A percentile compares a stretch with the other conserved stretches of the same genome.
Evolutionary conservation across 352 stramenopile genomes (phyloP).

Genomic region (Blastocystis sp.): DNA sequence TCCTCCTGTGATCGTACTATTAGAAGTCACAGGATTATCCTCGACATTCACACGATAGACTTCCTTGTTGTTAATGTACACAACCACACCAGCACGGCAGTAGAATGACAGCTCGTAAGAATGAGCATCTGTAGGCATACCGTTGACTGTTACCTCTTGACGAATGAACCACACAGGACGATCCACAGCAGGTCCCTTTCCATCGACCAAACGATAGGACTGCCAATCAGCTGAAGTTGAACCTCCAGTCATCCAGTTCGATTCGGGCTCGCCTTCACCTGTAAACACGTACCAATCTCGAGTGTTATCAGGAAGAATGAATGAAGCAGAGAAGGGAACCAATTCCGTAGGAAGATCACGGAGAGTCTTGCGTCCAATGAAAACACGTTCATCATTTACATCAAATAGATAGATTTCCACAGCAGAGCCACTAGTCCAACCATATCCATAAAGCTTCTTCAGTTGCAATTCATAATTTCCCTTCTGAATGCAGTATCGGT

Average conservation of each 20-base stretch:
- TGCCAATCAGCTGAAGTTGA: background rate
- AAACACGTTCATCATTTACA: background rate
- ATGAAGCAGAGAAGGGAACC: background rate
- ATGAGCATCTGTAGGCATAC: background rate
- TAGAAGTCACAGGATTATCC: background rate
- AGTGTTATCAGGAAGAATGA: background rate
- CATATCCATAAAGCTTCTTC: background rate
- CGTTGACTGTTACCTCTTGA: background rate
- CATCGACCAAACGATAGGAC: background rate
- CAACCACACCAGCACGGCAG: constrained; percentile 48
- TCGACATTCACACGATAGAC: constrained; percentile 44
- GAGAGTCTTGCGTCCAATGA: constrained; percentile 7
- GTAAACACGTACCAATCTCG: background rate
- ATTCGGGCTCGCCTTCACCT: background rate
- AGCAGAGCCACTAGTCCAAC: background rate
- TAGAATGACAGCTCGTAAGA: constrained; percentile 42
- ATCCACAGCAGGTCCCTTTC: constrained; percentile 9
- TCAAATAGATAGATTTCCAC: constrained; percentile 39
- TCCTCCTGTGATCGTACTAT: constrained; percentile 30
- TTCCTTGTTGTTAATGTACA: constrained; percentile 58
- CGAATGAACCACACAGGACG: constrained; percentile 41
- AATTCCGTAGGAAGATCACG: background rate
- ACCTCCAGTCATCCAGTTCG: background rate
- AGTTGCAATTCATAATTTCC: background rate
- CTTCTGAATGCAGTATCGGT: constrained; percentile 8